Evolutionary conservation across 805 yeast genomes (phyloP), one percentile per base, ranked within the genome.

Genomic region (Ogataea sp.): DNA sequence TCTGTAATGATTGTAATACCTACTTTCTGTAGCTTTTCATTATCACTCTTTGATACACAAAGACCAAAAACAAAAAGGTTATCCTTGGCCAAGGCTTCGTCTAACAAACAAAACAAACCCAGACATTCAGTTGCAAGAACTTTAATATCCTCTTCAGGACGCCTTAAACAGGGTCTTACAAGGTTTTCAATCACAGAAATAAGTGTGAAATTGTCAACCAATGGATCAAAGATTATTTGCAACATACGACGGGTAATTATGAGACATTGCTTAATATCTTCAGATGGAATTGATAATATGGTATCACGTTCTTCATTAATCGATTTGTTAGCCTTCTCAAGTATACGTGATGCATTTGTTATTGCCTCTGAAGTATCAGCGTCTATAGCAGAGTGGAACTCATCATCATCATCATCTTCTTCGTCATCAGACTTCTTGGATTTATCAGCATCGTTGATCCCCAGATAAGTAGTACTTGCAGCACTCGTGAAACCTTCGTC

Each of bases 41-140:
- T 76, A 30, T 82, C 85, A 43, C 61, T 51, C 39, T 53, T 56
- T 0, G 86, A 71, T 30, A 76, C 78, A 53, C 84, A 80, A 51
- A 81, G 72, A 24, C 85, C 86, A 44, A 84, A 75, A 29, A 82
- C 64, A 42, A 73, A 74, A 46, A 59, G 52, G 40, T 83, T 80
- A 25, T 78, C 75, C 8, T 71, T 64, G 0, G 96, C 93, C 32
- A 81, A 61, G 15, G 71, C 69, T 28, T 68, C 61, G 53, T 87
- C 94, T 27, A 87, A 57, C 8, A 89, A 61, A 44, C 95, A 78
- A 47, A 87, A 83, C 20, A 90, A 66, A 0, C 96, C 96, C 20
- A 90, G 68, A 45, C 94, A 83, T 40, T 69, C 71, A 20, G 84
- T 65, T 3, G 95, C 96, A 6, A 80, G 62, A 34, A 71, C 77